A percentile compares a stretch with the other conserved stretches of the same genome.
Evolutionary conservation across 83 land plant species (phyloP).

Genomic region (Picea engelmannii): DNA sequence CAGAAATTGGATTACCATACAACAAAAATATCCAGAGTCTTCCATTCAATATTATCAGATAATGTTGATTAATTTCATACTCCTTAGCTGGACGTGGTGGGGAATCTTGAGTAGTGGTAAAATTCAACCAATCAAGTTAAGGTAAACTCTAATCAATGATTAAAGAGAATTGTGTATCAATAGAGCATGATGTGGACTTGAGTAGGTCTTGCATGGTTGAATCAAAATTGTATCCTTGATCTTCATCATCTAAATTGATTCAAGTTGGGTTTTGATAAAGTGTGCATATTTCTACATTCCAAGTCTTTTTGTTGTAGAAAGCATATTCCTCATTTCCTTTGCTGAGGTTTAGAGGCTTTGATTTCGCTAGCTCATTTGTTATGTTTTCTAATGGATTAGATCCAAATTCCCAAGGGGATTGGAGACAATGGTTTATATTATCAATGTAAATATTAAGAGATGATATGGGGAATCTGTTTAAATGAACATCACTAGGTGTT

Average conservation of each 20-base stretch:
- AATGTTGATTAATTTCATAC: no score
- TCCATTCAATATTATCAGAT: no score
- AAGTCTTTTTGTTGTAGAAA: neutral
- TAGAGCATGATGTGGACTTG: no score
- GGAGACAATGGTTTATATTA: neutral
- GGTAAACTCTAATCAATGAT: no score
- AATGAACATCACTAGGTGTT: neutral
- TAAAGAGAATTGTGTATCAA: no score
- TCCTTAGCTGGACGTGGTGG: no score
- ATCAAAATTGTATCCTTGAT: neutral
- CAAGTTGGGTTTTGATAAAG: constrained; percentile 11
- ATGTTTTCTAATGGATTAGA: neutral
- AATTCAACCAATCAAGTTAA: no score
- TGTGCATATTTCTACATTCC: constrained; percentile 11
- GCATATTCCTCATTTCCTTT: neutral
- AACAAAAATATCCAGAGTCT: no score
- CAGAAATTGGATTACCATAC: no score
- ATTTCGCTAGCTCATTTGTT: neutral
- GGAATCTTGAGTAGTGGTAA: no score
- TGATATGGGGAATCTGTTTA: neutral
- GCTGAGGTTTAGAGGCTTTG: neutral
- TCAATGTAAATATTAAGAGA: neutral
- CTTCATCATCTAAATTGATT: constrained; percentile 11
- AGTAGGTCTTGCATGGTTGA: no score
- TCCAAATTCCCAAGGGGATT: neutral